Base-by-base conservation (phyloP, 371 early-diverging fungal species). In the Nosema granulosis region DNA sequence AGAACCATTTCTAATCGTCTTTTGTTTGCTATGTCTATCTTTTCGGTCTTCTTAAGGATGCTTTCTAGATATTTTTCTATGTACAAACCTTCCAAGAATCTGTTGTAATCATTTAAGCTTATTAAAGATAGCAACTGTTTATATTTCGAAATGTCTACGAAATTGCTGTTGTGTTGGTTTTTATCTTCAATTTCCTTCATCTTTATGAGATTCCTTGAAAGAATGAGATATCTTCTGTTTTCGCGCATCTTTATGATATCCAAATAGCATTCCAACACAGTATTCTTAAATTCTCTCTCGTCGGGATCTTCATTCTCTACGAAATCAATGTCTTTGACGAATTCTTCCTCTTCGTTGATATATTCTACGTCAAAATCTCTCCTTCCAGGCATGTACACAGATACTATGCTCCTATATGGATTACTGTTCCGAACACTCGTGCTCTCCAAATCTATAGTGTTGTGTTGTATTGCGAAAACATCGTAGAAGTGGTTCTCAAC, bases 311-410 rank as follows among this genome's bases (percentile, higher is more conserved):
- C 69, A 73, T 49, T 68, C 28, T 92, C 92, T 57, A 88, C 88
- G 80, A 95, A 91, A 20, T 89, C 86, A 88, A 97, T 88, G 71
- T 96, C 95, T 80, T 93, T 94, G 62, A 98, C 90, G 31, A 85
- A 80, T 31, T 88, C 88, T 86, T 98, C 97, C 0, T 94, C 93
- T 26, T 95, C 96, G 80, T 96, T 93, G 56, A 93, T 93, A 79
- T 89, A 88, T 84, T 98, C 99, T 3, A 88, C 88, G 74, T 98
- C 99, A 83, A 96, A 98, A 84, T 98, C 99, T 49, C 89, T 84
- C 54, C 99, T 91, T 26, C 91, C 90, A 1, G 96, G 95, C 96
- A 97, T 95, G 80, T 92, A 98, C 3, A 95, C 96, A 43, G 82
- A 13, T 24, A 82, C 35, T 1, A 32, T 56, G 62, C 76, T 24